These are phyloP conservation scores for Calophaca sinica DNA, from an alignment of 306 rosid genomes.

Conservation along the genomic window DNA sequence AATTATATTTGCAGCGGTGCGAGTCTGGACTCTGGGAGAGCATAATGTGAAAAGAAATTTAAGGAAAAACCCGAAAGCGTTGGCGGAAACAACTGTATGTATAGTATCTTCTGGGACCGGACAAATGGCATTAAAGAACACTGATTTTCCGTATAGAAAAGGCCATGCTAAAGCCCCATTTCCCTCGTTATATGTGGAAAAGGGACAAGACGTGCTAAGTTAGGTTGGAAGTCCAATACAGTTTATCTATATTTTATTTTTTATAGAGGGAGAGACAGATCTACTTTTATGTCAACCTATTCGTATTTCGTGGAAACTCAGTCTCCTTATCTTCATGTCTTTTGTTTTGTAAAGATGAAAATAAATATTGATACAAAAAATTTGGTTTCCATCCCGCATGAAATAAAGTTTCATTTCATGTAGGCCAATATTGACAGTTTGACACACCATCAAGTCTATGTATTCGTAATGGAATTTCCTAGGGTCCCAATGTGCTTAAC, in stretches of 20 bases:
- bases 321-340: too few relatives aligned
- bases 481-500: too few relatives aligned
- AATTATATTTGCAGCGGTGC: background rate
- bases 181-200: background rate
- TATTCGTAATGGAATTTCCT: too few relatives aligned
- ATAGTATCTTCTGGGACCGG: conserved; percentile 15
- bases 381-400: too few relatives aligned
- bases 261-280: too few relatives aligned
- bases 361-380: too few relatives aligned
- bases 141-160: background rate
- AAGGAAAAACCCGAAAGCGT: background rate
- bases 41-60: conserved; percentile 8
- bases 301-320: too few relatives aligned
- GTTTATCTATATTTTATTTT: background rate
- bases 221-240: background rate
- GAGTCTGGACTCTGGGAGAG: background rate
- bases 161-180: background rate
- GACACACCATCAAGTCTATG: too few relatives aligned
- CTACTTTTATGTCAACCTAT: too few relatives aligned
- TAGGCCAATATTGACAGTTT: too few relatives aligned
- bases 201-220: background rate
- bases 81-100: conserved; percentile 37
- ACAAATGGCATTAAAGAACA: conserved; percentile 18
- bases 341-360: too few relatives aligned
- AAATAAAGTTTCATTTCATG: too few relatives aligned